Evolutionary conservation across 495 filamentous ascomycete species (phyloP).

Genomic region (Gamarada debralockiae): DNA sequence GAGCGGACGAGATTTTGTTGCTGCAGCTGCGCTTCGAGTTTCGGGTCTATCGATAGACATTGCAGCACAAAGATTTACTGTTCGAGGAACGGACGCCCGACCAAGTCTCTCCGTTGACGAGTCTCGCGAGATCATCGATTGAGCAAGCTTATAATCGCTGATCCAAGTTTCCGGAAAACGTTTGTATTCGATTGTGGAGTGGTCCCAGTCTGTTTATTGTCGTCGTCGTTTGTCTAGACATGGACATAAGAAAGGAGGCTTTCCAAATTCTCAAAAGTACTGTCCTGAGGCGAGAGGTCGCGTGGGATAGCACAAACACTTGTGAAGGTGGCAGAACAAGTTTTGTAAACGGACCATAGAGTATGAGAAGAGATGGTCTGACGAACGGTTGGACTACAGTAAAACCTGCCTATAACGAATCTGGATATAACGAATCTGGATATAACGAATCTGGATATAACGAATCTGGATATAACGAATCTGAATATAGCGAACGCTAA

Average conservation of each 20-base stretch:
- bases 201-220: constrained; percentile 1
- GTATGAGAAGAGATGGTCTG: too few relatives aligned
- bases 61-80: neutral
- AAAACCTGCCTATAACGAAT: too few relatives aligned
- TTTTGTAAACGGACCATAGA: too few relatives aligned
- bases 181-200: constrained; percentile 6
- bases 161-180: constrained; percentile 3
- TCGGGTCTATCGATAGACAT: constrained; percentile 11
- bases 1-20: constrained; percentile 4
- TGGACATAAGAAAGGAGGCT: neutral
- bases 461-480: too few relatives aligned
- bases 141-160: neutral
- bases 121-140: constrained; percentile 1
- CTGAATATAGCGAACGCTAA: too few relatives aligned
- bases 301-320: too few relatives aligned
- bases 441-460: too few relatives aligned
- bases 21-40: constrained; percentile 17
- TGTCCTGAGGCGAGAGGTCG: constrained; percentile 5
- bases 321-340: too few relatives aligned
- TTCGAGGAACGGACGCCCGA: too few relatives aligned
- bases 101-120: too few relatives aligned
- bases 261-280: neutral
- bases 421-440: too few relatives aligned
- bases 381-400: too few relatives aligned
- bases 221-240: neutral